Percentiles rank a stretch among this genome's conserved stretches.
phyloP scores from a whole-genome alignment of 2,329 filamentous ascomycete genomes.

The Diaporthe sp. region DNA sequence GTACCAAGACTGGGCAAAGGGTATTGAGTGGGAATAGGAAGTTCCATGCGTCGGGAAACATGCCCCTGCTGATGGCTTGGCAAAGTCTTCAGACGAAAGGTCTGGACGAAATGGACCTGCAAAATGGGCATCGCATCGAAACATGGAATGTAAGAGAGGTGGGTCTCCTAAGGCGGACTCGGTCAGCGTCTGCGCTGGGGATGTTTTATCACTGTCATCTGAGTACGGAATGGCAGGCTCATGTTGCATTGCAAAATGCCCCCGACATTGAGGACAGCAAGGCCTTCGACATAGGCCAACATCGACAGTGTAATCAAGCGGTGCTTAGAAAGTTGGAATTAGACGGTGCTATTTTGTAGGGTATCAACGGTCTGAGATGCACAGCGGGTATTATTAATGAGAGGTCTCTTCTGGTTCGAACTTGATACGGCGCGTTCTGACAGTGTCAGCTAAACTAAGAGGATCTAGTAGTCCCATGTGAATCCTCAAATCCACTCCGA shows the following conservation, averaged over 20 bases:
- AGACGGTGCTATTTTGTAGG: background rate
- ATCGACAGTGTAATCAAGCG: too few relatives aligned
- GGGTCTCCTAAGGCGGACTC: background rate
- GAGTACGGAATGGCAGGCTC: background rate
- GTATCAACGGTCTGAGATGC: background rate
- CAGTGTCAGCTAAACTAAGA: background rate
- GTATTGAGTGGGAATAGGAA: background rate
- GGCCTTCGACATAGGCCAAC: too few relatives aligned
- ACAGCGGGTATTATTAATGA: background rate
- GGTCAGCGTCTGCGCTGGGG: background rate
- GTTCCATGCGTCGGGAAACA: background rate
- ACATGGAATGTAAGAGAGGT: constrained; percentile 7
- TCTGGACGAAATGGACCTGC: background rate
- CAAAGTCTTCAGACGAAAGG: background rate
- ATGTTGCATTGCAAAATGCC: rapidly evolving
- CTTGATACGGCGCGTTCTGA: background rate
- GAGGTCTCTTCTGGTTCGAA: background rate
- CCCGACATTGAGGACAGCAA: too few relatives aligned
- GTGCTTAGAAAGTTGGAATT: too few relatives aligned
- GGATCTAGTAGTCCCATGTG: background rate
- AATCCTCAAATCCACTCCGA: background rate
- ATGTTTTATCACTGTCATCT: too few relatives aligned
- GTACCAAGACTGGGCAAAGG: too few relatives aligned
- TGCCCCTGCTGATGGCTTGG: background rate
- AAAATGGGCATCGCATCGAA: background rate